Evolutionary conservation across 306 rosid genomes (phyloP).

Genomic region (Quercus glauca): DNA sequence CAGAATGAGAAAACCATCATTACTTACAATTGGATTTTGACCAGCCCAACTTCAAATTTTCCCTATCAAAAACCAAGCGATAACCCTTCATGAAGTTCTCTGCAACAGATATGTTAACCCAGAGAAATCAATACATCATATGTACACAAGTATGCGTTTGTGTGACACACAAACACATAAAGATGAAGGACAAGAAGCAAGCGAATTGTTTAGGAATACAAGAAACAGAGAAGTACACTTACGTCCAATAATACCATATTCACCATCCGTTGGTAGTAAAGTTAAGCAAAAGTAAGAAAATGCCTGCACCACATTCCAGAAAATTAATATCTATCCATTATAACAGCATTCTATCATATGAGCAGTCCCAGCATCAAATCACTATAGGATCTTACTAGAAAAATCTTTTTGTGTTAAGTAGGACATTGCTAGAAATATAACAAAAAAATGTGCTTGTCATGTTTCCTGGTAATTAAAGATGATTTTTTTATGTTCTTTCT

Average conservation of each 20-base stretch:
- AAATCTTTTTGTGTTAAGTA: no score
- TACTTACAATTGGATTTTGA: slow-evolving; percentile 62
- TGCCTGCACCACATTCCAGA: slow-evolving; percentile 47
- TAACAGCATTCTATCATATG: slow-evolving; percentile 5
- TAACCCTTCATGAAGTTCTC: slow-evolving; percentile 60
- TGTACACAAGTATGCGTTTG: neutral
- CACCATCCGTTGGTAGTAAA: slow-evolving; percentile 7
- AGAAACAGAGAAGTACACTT: slow-evolving; percentile 30
- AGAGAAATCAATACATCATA: slow-evolving; percentile 8
- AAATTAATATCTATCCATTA: slow-evolving; percentile 15
- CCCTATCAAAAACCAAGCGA: slow-evolving; percentile 57
- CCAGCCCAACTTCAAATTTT: slow-evolving; percentile 58
- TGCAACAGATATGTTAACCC: slow-evolving; percentile 31
- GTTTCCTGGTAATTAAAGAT: neutral
- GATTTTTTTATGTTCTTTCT: neutral
- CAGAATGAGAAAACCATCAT: neutral
- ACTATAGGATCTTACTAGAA: neutral
- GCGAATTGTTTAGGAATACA: neutral
- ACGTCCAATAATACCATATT: slow-evolving; percentile 60
- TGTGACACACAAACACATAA: neutral
- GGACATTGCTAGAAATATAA: neutral
- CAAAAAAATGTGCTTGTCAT: neutral
- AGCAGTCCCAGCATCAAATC: neutral
- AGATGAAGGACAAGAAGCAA: neutral
- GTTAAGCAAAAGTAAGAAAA: slow-evolving; percentile 41